Percentiles rank a stretch among this genome's conserved stretches.
phyloP scores from a whole-genome alignment of 495 filamentous ascomycete species.

The Penicillium pancosmium region DNA sequence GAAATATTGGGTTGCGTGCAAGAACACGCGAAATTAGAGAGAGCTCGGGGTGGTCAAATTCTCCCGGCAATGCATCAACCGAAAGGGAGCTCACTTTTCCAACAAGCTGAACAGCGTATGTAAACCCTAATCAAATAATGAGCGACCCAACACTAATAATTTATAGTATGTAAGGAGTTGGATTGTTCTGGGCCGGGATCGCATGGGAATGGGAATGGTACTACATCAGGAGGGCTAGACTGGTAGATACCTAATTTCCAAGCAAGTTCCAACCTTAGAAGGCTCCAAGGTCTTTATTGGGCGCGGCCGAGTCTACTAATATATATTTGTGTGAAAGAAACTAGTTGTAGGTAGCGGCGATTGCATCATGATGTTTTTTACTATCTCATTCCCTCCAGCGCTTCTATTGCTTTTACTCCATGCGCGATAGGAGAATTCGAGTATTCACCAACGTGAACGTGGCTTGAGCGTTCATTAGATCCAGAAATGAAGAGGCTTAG shows the following conservation, averaged over 20 bases:
- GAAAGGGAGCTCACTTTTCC: conserved; percentile 32
- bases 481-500: too few relatives aligned
- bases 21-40: conserved; percentile 38
- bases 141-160: neutral
- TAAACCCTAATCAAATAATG: neutral
- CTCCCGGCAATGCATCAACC: conserved; percentile 36
- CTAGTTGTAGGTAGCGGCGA: too few relatives aligned
- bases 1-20: conserved; percentile 26
- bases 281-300: too few relatives aligned
- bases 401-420: too few relatives aligned
- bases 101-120: conserved; percentile 41
- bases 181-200: conserved; percentile 29
- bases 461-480: too few relatives aligned
- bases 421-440: too few relatives aligned
- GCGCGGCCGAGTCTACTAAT: too few relatives aligned
- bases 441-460: too few relatives aligned
- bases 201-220: conserved; percentile 5
- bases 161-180: conserved; percentile 39
- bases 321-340: too few relatives aligned
- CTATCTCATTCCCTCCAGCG: too few relatives aligned
- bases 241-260: conserved; percentile 16
- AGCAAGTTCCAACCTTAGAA: too few relatives aligned
- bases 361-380: too few relatives aligned
- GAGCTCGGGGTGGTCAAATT: conserved; percentile 24
- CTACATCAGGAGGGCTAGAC: conserved; percentile 16